These are phyloP conservation scores for Cetradonia linearis DNA, from an alignment of 495 filamentous ascomycete genomes.

Conservation along the genomic window DNA sequence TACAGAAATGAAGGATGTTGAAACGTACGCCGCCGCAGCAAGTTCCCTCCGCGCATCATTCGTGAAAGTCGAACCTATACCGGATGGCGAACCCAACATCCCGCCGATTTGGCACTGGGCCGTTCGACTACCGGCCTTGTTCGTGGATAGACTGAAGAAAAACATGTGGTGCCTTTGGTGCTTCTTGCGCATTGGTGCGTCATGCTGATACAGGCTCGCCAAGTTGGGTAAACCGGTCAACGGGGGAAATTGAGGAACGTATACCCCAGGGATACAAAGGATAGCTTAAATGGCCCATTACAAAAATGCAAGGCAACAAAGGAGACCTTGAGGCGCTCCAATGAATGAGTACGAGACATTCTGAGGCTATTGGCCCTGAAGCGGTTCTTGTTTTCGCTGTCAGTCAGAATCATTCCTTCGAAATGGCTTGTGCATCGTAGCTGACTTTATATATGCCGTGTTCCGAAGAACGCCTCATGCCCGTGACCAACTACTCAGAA, in stretches of 20 bases:
- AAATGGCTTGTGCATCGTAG: no score
- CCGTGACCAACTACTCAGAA: no score
- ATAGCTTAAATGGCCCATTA: conserved; percentile 30
- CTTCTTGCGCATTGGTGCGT: conserved; percentile 44
- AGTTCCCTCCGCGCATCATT: conserved; percentile 28
- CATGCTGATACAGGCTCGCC: conserved; percentile 36
- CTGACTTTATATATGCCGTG: no score
- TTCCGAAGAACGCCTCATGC: no score
- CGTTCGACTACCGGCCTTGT: conserved; percentile 39
- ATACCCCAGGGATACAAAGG: conserved; percentile 23
- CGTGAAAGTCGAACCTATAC: conserved; percentile 19
- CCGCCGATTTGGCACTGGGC: conserved; percentile 37
- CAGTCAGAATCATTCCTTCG: no score
- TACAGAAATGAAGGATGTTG: conserved; percentile 23
- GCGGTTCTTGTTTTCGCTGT: no score
- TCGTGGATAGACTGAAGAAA: conserved; percentile 40
- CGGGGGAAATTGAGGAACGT: conserved; percentile 22
- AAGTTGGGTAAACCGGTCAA: conserved; percentile 33
- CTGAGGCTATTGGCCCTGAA: neutral
- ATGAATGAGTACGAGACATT: neutral
- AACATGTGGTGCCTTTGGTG: conserved; percentile 43
- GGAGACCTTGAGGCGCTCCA: neutral
- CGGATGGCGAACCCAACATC: conserved; percentile 22
- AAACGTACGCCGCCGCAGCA: conserved; percentile 31
- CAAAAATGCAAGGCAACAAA: conserved; percentile 1